Evolutionary conservation across 2,329 filamentous ascomycete genomes (phyloP), one percentile per base, ranked within the genome.

Genomic region (Penicillium hordei): DNA sequence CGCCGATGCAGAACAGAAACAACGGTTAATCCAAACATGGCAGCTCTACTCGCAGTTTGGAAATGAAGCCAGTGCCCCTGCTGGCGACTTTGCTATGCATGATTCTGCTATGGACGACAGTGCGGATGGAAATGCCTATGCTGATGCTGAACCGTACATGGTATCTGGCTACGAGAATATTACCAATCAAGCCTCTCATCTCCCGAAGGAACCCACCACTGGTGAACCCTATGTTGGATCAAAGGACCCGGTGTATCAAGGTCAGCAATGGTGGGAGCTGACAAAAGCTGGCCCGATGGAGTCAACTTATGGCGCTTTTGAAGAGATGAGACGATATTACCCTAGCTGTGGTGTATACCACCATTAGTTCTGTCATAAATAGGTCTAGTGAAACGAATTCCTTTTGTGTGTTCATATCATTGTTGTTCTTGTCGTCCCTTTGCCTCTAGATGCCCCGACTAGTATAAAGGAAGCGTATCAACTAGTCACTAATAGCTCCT

Each of bases 121-220:
- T 13, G 61, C 62, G 27, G 55, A 65, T 59, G 50, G 65, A 64
- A 21, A 76, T 68, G 61, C 73, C 45, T 81, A 84, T 60, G 85
- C 84, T 39, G 91, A 84, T 59, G 85, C 84, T 39, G 91, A 95
- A 74, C 91, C 91, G 0, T 96, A 96, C 75, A 95, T 96, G 84
- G 74, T 84, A 48, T 88, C 86, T 7, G 92, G 92, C 15, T 96
- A 96, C 70, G 89, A 91, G 67, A 80, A 85, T 68, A 76, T 89
- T 57, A 85, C 88, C 58, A 80, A 81, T 57, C 81, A 85, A 53
- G 87, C 90, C 68, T 85, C 87, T 60, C 82, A 56, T 21, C 44
- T 60, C 12, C 65, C 64, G 5, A 60, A 61, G 31, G 69, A 75
- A 45, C 68, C 69, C 5, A 68, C 68, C 1, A 72, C 69, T 12